Conservation (phyloP, 192 early-diverging fungal species). For the Entomortierella beljakovae region DNA sequence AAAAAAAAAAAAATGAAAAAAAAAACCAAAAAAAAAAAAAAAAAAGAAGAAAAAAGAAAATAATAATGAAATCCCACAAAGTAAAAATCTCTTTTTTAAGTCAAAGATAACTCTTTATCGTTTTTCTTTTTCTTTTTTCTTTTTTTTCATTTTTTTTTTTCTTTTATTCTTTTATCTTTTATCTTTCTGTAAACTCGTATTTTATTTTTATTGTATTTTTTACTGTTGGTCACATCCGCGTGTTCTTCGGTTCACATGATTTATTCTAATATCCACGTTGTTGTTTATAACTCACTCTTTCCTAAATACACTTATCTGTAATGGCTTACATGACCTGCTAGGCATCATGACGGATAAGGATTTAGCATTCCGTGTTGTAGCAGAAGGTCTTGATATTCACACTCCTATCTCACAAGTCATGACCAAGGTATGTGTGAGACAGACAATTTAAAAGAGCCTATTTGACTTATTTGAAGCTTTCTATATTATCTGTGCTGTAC, state of each 20-base stretch:
- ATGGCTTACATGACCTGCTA: slow-evolving; percentile 3
- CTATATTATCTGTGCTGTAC: too few relatives aligned
- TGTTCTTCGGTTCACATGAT: not conserved
- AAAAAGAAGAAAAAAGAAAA: too few relatives aligned
- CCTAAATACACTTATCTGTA: slow-evolving; percentile 10
- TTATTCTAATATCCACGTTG: not conserved
- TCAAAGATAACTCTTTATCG: too few relatives aligned
- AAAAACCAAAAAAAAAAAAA: too few relatives aligned
- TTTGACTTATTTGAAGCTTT: too few relatives aligned
- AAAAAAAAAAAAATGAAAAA: too few relatives aligned
- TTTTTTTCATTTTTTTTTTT: too few relatives aligned
- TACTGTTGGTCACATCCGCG: not conserved
- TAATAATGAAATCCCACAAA: too few relatives aligned
- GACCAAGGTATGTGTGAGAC: slow-evolving; percentile 59
- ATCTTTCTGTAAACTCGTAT: not conserved
- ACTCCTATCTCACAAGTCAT: slow-evolving; percentile 81
- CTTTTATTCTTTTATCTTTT: not conserved
- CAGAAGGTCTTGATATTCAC: slow-evolving; percentile 74
- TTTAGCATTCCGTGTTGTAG: slow-evolving; percentile 88
- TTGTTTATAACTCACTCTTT: not conserved
- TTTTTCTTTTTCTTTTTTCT: too few relatives aligned
- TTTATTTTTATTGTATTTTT: not conserved
- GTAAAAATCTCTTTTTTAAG: too few relatives aligned
- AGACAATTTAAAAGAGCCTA: not conserved
- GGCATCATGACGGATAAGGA: slow-evolving; percentile 96